Percentiles rank a stretch among this genome's conserved stretches.
phyloP scores from a whole-genome alignment of 2,329 filamentous ascomycete genomes.

The Xylaria digitata region DNA sequence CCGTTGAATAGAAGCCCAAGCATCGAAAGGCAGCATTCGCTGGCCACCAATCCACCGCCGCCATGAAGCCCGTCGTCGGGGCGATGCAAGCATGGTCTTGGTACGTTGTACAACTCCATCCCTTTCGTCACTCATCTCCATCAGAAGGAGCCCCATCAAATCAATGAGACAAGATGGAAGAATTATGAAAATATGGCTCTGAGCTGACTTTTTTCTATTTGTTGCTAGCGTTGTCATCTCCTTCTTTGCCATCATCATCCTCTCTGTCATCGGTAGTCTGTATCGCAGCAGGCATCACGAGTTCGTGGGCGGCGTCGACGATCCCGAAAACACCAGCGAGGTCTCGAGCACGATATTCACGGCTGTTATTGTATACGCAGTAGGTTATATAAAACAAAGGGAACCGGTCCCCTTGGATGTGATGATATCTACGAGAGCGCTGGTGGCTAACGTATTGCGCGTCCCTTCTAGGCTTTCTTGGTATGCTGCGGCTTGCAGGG shows the following conservation, averaged over 20 bases:
- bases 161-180: not conserved
- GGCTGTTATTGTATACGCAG: slow-evolving; percentile 87
- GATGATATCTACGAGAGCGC: not conserved
- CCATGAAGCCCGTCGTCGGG: slow-evolving; percentile 94
- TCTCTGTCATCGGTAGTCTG: slow-evolving; percentile 73
- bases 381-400: slow-evolving; percentile 56
- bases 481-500: slow-evolving; percentile 93
- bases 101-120: slow-evolving; percentile 64
- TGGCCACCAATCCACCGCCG: slow-evolving; percentile 50
- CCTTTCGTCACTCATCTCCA: slow-evolving; percentile 22
- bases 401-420: not conserved
- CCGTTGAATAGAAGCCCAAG: not conserved
- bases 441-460: slow-evolving; percentile 7
- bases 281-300: slow-evolving; percentile 85
- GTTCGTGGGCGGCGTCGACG: slow-evolving; percentile 79
- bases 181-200: not conserved
- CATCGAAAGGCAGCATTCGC: slow-evolving; percentile 23
- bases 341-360: slow-evolving; percentile 89
- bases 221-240: slow-evolving; percentile 75
- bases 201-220: slow-evolving; percentile 41
- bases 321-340: slow-evolving; percentile 77
- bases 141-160: slow-evolving; percentile 15
- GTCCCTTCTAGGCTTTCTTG: slow-evolving; percentile 76
- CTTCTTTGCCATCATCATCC: slow-evolving; percentile 72
- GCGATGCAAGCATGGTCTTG: slow-evolving; percentile 95